phyloP scores from a whole-genome alignment of 1,284 basidiomycete species.

The Phenoliferia sp. region DNA sequence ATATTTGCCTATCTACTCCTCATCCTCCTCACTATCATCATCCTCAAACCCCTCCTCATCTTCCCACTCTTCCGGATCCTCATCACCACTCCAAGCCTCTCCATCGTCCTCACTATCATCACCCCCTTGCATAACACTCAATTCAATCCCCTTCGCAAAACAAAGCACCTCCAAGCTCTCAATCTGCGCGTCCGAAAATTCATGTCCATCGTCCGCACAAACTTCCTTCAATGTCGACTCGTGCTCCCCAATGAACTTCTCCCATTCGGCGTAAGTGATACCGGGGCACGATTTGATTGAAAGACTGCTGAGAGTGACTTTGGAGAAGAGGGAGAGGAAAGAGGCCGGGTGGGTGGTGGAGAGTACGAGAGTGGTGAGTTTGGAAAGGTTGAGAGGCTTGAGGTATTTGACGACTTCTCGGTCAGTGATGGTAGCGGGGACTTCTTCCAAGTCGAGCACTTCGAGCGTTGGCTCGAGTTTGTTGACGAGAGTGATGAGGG shows the following conservation, averaged over 20 bases:
- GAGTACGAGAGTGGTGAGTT: conserved; percentile 20
- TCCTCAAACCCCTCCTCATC: not conserved
- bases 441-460: conserved; percentile 19
- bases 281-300: conserved; percentile 21
- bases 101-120: not conserved
- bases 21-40: not conserved
- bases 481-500: conserved; percentile 16
- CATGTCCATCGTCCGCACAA: conserved; percentile 5
- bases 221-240: conserved; percentile 10
- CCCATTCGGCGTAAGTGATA: conserved; percentile 7
- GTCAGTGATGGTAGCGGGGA: conserved; percentile 14
- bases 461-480: conserved; percentile 12
- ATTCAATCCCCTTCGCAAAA: conserved; percentile 20
- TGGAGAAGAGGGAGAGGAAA: conserved; percentile 14
- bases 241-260: conserved; percentile 16
- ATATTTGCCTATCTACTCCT: not conserved
- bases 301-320: conserved; percentile 10
- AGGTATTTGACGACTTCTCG: conserved; percentile 4
- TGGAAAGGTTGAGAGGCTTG: conserved; percentile 10
- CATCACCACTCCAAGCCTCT: not conserved
- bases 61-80: not conserved
- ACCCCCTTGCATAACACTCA: not conserved
- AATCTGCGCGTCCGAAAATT: conserved; percentile 20
- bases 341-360: conserved; percentile 17
- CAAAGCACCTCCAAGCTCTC: conserved; percentile 29